These are phyloP conservation scores for Cercospora zeina DNA, from an alignment of 2,329 filamentous ascomycete genomes.

Conservation along the genomic window DNA sequence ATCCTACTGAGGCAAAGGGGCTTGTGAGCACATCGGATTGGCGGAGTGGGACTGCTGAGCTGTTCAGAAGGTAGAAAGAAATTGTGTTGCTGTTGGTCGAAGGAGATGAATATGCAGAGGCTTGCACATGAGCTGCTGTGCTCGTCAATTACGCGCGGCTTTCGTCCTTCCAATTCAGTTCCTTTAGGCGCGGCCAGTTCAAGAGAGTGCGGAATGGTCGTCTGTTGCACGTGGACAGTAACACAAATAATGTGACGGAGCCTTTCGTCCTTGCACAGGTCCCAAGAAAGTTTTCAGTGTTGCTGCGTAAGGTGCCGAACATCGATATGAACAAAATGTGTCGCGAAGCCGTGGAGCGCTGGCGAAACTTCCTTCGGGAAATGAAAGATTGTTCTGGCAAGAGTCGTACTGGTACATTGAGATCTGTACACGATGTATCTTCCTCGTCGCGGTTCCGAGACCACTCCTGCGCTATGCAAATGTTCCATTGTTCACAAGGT, in stretches of 20 bases:
- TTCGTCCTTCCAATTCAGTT: too few species aligned
- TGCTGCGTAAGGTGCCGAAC: background rate
- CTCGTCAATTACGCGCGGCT: too few species aligned
- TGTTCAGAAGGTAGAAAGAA: conserved; percentile 11
- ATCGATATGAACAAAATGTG: background rate
- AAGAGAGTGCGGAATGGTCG: background rate
- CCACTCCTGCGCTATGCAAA: conserved; percentile 3
- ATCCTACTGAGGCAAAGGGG: conserved; percentile 7
- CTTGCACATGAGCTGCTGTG: too few species aligned
- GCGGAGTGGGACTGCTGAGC: conserved; percentile 2
- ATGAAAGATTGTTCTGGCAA: background rate
- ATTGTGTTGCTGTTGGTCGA: background rate
- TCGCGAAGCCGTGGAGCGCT: too few species aligned
- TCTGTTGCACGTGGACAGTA: background rate
- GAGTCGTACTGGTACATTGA: conserved; percentile 12
- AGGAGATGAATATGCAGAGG: background rate
- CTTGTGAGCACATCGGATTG: conserved; percentile 12
- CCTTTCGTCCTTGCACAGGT: background rate
- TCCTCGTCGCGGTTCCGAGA: background rate
- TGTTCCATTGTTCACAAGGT: conserved; percentile 52
- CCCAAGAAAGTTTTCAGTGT: background rate
- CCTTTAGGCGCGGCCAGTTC: background rate
- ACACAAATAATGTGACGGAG: background rate
- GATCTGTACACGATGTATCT: conserved; percentile 14
- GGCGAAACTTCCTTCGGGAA: background rate